A percentile compares a stretch with the other conserved stretches of the same genome.
phyloP scores from a whole-genome alignment of 192 early-diverging fungal species.

The Linnemannia hyalina region DNA sequence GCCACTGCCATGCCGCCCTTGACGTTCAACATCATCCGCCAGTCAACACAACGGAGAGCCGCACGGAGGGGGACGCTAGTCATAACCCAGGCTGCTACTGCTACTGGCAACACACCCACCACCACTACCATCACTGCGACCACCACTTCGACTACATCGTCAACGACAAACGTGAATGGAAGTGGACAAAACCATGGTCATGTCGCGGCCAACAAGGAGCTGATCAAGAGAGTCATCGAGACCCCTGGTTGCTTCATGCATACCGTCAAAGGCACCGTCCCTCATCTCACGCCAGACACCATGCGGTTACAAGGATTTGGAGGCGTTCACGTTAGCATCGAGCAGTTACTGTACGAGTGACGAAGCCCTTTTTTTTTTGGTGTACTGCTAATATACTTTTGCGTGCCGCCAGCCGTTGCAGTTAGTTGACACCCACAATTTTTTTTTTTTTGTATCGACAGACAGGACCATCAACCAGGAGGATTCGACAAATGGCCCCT shows the following conservation, averaged over 20 bases:
- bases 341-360: constrained; percentile 42
- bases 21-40: constrained; percentile 55
- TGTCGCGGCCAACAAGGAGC: not conserved
- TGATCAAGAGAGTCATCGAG: constrained; percentile 36
- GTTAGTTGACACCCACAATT: not conserved
- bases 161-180: not conserved
- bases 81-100: constrained; percentile 13
- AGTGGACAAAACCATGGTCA: not conserved
- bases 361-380: not conserved
- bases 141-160: not conserved
- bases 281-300: constrained; percentile 69
- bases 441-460: constrained; percentile 5
- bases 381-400: not conserved
- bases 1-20: constrained; percentile 33
- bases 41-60: constrained; percentile 45
- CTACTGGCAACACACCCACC: not conserved
- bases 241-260: constrained; percentile 70
- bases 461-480: constrained; percentile 37
- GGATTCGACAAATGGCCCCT: constrained; percentile 40
- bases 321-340: constrained; percentile 54
- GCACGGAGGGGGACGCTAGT: constrained; percentile 41
- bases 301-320: constrained; percentile 55
- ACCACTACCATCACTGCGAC: not conserved
- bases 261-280: constrained; percentile 65
- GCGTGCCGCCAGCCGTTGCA: not conserved